A percentile compares a stretch with the other conserved stretches of the same genome.
phyloP scores from a whole-genome alignment of 2,329 filamentous ascomycete species.

The Arthrobotrys musiformis region DNA sequence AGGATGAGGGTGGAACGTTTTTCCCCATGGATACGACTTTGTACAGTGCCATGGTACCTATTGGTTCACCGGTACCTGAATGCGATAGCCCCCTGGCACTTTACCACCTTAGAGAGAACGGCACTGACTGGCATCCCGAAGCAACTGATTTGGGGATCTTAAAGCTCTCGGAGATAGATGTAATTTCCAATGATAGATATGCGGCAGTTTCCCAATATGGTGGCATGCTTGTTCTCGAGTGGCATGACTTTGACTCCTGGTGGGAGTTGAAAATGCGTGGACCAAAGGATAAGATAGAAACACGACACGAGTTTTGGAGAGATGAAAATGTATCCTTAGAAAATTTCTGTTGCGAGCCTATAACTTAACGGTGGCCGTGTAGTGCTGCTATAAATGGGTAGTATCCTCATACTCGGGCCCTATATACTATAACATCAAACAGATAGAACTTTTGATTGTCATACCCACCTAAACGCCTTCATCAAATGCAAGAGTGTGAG shows the following conservation, averaged over 20 bases:
- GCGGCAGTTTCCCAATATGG: not conserved
- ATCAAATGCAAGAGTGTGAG: slow-evolving; percentile 8
- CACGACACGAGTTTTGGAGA: not conserved
- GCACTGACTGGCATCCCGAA: not conserved
- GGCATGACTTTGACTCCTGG: slow-evolving; percentile 29
- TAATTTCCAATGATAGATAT: slow-evolving; percentile 2
- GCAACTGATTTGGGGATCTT: not conserved
- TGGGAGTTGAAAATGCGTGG: not conserved
- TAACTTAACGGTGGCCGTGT: not conserved
- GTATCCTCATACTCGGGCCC: not conserved
- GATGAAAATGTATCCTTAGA: not conserved
- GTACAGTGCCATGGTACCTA: not conserved
- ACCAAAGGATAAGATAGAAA: not conserved
- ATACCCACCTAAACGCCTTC: slow-evolving; percentile 30
- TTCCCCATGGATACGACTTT: not conserved
- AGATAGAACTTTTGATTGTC: not conserved
- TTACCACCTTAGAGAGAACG: not conserved
- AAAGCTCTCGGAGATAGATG: too few relatives aligned
- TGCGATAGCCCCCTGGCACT: not conserved
- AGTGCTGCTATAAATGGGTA: too few relatives aligned
- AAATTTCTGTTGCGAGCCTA: not conserved
- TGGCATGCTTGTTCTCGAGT: slow-evolving; percentile 20
- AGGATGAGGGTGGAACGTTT: too few relatives aligned
- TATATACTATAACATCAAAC: not conserved
- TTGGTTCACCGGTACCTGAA: too few relatives aligned